phyloP scores from a whole-genome alignment of 345 rosid genomes.

The Barbarea vulgaris region DNA sequence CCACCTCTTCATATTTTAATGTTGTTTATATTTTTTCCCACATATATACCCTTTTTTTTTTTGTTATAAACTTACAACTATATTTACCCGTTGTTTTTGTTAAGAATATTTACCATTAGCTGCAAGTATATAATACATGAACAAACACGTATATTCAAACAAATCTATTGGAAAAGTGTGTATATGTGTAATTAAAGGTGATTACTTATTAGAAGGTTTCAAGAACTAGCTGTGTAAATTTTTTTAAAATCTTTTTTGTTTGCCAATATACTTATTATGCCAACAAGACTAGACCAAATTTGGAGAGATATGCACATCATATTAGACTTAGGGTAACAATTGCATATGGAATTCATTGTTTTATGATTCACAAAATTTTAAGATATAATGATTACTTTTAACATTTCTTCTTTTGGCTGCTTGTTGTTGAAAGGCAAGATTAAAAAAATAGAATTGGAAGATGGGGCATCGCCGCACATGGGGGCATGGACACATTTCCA shows the following conservation, averaged over 20 bases:
- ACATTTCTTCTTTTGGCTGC: slow-evolving; percentile 27
- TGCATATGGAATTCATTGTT: background rate
- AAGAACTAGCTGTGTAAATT: background rate
- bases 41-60: background rate
- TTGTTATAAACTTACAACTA: background rate
- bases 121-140: background rate
- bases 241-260: background rate
- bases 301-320: slow-evolving; percentile 13
- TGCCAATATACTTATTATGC: background rate
- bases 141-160: background rate
- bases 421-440: slow-evolving; percentile 31
- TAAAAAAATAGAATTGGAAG: background rate
- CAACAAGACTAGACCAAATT: background rate
- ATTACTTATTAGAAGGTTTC: background rate
- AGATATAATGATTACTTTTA: slow-evolving; percentile 18
- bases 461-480: slow-evolving; percentile 45
- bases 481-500: slow-evolving; percentile 40
- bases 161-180: background rate
- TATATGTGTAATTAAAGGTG: background rate
- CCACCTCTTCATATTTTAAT: background rate
- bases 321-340: slow-evolving; percentile 1
- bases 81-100: background rate
- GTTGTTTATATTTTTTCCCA: background rate
- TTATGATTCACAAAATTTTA: slow-evolving; percentile 17
- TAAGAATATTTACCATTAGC: background rate